Percentiles rank a stretch among this genome's conserved stretches.
Conservation (phyloP, 140 eudicot genomes). For the Anethum foeniculum region DNA sequence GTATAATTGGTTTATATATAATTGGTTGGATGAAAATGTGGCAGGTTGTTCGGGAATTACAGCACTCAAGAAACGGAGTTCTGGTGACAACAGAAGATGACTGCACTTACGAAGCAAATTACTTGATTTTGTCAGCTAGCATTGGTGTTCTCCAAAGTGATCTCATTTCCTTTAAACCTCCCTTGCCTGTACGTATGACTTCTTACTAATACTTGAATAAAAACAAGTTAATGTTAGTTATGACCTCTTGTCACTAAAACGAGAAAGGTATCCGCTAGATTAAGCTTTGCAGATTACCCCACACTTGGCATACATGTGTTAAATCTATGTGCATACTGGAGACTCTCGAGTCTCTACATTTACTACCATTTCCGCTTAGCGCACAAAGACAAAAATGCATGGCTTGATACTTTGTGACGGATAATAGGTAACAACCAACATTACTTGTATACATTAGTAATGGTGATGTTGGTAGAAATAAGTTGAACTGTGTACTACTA, state of each 20-base stretch:
- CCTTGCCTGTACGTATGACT: conserved; percentile 53
- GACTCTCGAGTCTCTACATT: neutral
- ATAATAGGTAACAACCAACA: neutral
- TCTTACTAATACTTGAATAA: neutral
- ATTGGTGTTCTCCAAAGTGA: conserved; percentile 93
- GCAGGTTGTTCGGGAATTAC: conserved; percentile 84
- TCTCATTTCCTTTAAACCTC: conserved; percentile 66
- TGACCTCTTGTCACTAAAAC: neutral
- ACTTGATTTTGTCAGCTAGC: conserved; percentile 75
- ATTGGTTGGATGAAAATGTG: conserved; percentile 21
- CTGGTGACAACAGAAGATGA: conserved; percentile 72
- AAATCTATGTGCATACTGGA: neutral
- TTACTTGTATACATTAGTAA: neutral
- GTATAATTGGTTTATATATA: conserved; percentile 9
- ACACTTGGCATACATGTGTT: neutral
- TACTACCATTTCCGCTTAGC: neutral
- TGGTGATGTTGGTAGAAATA: neutral
- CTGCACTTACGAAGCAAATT: conserved; percentile 61
- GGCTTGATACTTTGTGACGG: neutral
- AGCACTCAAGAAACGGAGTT: conserved; percentile 72
- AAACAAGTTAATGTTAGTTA: neutral
- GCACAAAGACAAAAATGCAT: neutral
- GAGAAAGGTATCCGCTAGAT: neutral
- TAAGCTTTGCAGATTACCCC: neutral
- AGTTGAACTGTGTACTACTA: neutral